Evolutionary conservation across 176 grass and related monocot species (phyloP).

Genomic region (Avena sativa): DNA sequence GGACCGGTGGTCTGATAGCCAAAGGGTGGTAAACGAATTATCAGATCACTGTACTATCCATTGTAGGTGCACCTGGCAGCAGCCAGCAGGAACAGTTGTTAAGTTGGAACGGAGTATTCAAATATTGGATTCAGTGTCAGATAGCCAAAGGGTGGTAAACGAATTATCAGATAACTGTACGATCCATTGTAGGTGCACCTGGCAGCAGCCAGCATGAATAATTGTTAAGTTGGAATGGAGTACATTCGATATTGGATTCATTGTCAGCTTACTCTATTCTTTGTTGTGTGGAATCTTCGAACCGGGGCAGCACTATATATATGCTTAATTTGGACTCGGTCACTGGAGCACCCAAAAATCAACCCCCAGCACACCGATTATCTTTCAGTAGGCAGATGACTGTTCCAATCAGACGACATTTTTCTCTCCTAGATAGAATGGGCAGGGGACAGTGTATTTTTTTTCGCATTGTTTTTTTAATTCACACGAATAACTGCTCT

Average conservation of each 20-base stretch:
- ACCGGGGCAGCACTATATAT: neutral
- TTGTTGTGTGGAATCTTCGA: constrained; percentile 23
- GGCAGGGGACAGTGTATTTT: neutral
- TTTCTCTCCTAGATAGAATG: no score
- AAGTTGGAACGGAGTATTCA: neutral
- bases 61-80: neutral
- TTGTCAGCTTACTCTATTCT: neutral
- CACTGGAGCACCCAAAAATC: neutral
- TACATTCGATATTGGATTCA: neutral
- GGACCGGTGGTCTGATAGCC: neutral
- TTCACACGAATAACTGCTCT: neutral
- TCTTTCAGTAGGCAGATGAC: neutral
- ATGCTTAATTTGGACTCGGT: neutral
- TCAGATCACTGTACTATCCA: neutral
- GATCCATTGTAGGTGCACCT: no score
- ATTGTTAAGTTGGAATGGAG: no score
- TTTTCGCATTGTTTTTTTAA: neutral
- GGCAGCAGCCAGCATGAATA: no score
- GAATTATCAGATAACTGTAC: no score
- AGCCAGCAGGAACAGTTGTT: neutral
- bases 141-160: no score
- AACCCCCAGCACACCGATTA: neutral
- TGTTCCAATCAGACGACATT: no score
- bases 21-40: neutral
- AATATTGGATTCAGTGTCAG: no score